phyloP scores from a whole-genome alignment of 2,329 filamentous ascomycete species.

The Sarocladium strictum region DNA sequence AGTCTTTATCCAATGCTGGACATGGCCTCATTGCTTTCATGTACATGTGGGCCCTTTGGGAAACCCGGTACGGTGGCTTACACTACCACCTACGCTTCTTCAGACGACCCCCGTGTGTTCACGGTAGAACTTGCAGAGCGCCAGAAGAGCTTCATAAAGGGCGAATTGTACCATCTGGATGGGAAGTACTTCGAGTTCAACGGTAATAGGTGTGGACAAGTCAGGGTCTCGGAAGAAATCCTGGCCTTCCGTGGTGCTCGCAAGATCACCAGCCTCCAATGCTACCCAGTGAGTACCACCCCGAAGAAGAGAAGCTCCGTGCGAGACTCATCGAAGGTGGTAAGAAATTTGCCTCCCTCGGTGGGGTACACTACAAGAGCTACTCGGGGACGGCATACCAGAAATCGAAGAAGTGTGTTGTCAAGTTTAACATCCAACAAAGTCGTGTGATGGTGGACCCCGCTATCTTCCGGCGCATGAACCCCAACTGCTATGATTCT shows the following conservation, averaged over 20 bases:
- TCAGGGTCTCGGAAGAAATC: constrained; percentile 64
- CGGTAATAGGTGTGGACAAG: constrained; percentile 77
- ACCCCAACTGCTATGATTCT: constrained; percentile 78
- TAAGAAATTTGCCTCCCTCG: constrained; percentile 75
- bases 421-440: constrained; percentile 81
- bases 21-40: constrained; percentile 82
- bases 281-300: constrained; percentile 80
- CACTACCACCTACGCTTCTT: constrained; percentile 68
- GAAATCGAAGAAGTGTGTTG: constrained; percentile 65
- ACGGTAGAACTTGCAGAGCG: constrained; percentile 73
- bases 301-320: constrained; percentile 59
- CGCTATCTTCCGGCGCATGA: constrained; percentile 73
- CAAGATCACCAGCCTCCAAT: constrained; percentile 73
- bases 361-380: constrained; percentile 75
- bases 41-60: constrained; percentile 79
- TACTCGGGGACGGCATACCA: constrained; percentile 81
- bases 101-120: constrained; percentile 74
- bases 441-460: constrained; percentile 86
- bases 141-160: constrained; percentile 61
- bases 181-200: constrained; percentile 82
- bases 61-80: constrained; percentile 80
- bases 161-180: constrained; percentile 71
- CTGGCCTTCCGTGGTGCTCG: constrained; percentile 71
- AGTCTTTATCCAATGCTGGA: constrained; percentile 73
- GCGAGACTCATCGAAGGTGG: constrained; percentile 70